Conservation (phyloP, 345 rosid genomes). For the Toxicodendron radicans region DNA sequence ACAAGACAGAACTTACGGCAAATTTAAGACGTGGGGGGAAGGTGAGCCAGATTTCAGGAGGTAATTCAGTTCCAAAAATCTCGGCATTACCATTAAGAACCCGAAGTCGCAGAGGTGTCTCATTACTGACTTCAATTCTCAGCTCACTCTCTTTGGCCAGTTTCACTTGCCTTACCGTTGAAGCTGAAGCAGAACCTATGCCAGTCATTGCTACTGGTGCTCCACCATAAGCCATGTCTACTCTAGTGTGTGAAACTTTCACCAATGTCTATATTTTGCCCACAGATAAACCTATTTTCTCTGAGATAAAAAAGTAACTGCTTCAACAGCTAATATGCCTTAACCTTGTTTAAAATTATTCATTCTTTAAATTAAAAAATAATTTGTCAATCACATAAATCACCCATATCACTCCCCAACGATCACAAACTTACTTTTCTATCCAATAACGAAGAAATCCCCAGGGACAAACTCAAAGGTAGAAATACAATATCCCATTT, state of each 20-base stretch:
- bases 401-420: no score
- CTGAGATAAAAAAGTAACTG: not conserved
- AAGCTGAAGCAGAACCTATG: slow-evolving; percentile 26
- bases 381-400: no score
- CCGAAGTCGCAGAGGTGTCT: slow-evolving; percentile 72
- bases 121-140: slow-evolving; percentile 76
- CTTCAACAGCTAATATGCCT: not conserved
- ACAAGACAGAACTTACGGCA: slow-evolving; percentile 46
- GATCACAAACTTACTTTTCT: no score
- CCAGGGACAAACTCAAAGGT: no score
- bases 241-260: not conserved
- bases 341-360: not conserved
- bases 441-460: no score
- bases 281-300: not conserved
- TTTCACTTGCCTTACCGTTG: slow-evolving; percentile 68
- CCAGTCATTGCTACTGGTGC: slow-evolving; percentile 4
- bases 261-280: not conserved
- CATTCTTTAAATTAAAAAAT: no score
- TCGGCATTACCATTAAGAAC: slow-evolving; percentile 81
- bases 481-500: no score
- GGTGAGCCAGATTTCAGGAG: slow-evolving; percentile 81
- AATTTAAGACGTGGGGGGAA: slow-evolving; percentile 87
- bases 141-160: slow-evolving; percentile 86
- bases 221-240: slow-evolving; percentile 19
- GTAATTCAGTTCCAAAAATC: slow-evolving; percentile 86